These are phyloP conservation scores for Vickermania spadyakhi DNA, from an alignment of 208 protist species.

Conservation along the genomic window DNA sequence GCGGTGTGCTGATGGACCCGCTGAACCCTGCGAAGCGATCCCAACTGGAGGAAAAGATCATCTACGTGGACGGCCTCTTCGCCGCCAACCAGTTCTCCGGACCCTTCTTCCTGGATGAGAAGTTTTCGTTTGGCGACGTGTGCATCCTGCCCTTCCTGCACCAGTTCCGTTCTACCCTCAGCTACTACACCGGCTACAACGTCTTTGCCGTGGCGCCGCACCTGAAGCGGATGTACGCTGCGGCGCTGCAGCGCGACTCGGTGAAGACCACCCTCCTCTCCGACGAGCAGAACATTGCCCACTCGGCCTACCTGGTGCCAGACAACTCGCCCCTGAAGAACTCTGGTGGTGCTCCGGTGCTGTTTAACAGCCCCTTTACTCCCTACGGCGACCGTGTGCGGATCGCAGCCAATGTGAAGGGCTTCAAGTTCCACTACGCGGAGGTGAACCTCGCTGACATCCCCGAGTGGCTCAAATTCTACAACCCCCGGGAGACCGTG, in stretches of 20 bases:
- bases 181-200: conserved; percentile 60
- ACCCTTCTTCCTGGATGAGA: conserved; percentile 55
- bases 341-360: conserved; percentile 24
- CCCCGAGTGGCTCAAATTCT: conserved; percentile 47
- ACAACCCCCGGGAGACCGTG: conserved; percentile 61
- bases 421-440: conserved; percentile 21
- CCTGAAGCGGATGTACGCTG: conserved; percentile 43
- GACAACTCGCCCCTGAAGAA: conserved; percentile 17
- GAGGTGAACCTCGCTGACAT: conserved; percentile 33
- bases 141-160: conserved; percentile 64
- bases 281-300: conserved; percentile 22
- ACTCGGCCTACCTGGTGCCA: conserved; percentile 26
- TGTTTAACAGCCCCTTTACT: conserved; percentile 41
- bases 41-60: conserved; percentile 32
- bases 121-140: conserved; percentile 68
- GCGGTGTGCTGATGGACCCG: conserved; percentile 37
- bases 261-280: conserved; percentile 32
- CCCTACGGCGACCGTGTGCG: conserved; percentile 52
- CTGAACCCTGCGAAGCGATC: conserved; percentile 47
- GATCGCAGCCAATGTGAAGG: conserved; percentile 37
- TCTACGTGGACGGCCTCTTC: conserved; percentile 57
- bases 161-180: conserved; percentile 33
- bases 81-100: conserved; percentile 37
- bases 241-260: conserved; percentile 33
- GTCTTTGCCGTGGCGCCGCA: conserved; percentile 51